phyloP scores from a whole-genome alignment of 1,284 basidiomycete genomes.

The Ceratorhiza oryzae-sativae region DNA sequence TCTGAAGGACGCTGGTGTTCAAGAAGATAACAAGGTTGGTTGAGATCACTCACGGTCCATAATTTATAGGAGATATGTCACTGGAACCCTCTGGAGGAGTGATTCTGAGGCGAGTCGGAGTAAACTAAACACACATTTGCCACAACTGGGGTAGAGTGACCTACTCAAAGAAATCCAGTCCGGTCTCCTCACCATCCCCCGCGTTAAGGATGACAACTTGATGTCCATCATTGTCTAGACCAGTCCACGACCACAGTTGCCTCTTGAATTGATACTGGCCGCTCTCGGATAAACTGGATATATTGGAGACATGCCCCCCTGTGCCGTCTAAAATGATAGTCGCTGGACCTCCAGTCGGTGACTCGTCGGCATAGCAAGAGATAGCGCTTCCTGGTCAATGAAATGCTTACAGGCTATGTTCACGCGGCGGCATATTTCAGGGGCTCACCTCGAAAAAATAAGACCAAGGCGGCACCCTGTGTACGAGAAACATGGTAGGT shows the following conservation, averaged over 20 bases:
- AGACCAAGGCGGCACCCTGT: neutral
- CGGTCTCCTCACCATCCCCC: neutral
- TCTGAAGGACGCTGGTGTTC: neutral
- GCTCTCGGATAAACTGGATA: neutral
- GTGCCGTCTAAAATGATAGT: neutral
- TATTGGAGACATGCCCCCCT: neutral
- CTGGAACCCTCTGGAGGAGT: neutral
- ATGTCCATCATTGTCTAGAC: neutral
- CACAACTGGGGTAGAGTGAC: neutral
- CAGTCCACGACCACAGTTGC: neutral
- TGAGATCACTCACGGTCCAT: neutral
- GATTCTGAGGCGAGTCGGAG: neutral
- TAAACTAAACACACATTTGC: neutral
- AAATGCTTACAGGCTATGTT: neutral
- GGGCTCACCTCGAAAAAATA: constrained; percentile 13
- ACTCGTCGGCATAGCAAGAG: neutral
- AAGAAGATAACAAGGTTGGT: too few species aligned
- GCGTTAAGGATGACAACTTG: neutral
- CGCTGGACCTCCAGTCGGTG: neutral
- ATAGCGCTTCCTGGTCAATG: neutral
- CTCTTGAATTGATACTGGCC: neutral
- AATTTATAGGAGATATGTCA: neutral
- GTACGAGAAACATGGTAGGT: neutral
- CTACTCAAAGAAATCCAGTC: neutral
- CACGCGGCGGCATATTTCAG: too few species aligned